These are phyloP conservation scores for Termitomyces sp. DNA, from an alignment of 768 basidiomycete species.

Conservation along the genomic window DNA sequence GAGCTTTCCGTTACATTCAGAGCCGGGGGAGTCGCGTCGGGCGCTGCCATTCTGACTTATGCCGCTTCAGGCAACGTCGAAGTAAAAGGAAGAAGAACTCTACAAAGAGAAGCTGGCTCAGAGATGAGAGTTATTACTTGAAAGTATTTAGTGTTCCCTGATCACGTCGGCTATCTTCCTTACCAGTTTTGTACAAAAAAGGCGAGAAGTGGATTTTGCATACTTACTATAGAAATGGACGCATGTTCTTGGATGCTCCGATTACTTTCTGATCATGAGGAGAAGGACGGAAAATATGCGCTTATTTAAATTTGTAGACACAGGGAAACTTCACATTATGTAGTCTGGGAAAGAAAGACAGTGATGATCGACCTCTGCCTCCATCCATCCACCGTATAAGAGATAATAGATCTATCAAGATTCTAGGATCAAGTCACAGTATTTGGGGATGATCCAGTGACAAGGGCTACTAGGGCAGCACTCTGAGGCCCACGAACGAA, in stretches of 20 bases:
- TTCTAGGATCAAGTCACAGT: neutral
- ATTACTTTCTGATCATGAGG: neutral
- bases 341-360: neutral
- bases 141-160: neutral
- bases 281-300: neutral
- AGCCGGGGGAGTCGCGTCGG: constrained; percentile 2
- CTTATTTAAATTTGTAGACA: neutral
- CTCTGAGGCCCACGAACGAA: constrained; percentile 17
- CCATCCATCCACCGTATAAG: neutral
- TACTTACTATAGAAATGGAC: neutral
- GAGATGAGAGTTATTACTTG: neutral
- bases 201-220: neutral
- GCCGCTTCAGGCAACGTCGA: neutral
- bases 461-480: constrained; percentile 14
- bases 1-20: constrained; percentile 1
- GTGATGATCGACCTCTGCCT: neutral
- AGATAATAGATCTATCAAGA: neutral
- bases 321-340: neutral
- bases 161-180: neutral
- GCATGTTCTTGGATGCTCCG: neutral
- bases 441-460: neutral
- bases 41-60: constrained; percentile 2
- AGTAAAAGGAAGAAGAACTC: constrained; percentile 5
- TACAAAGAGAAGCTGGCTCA: neutral
- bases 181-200: neutral